A percentile compares a stretch with the other conserved stretches of the same genome.
Conservation (phyloP, 2,329 filamentous ascomycete species). For the Colletotrichum costaricense region DNA sequence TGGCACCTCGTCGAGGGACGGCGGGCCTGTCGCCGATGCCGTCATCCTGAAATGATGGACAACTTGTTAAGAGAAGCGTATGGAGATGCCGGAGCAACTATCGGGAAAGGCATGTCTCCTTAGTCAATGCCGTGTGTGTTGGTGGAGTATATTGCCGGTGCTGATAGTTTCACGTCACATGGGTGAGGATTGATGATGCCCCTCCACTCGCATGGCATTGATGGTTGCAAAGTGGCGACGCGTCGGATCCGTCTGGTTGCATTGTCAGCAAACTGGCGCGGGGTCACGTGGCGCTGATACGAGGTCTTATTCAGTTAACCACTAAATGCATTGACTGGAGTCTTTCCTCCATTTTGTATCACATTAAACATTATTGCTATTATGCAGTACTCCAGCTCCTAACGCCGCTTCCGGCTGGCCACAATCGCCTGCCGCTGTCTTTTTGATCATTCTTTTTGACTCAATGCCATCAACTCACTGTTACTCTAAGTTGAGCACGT, state of each 20-base stretch:
- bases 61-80: background rate
- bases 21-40: conserved; percentile 33
- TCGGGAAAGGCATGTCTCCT: conserved; percentile 9
- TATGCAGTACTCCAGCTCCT: background rate
- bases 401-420: background rate
- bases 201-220: background rate
- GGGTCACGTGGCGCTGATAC: background rate
- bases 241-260: background rate
- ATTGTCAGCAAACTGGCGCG: conserved; percentile 25
- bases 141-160: background rate
- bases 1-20: conserved; percentile 8
- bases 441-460: background rate
- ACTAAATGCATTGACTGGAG: accelerated
- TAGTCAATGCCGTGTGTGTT: background rate
- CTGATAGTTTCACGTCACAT: background rate
- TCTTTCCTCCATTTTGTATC: background rate
- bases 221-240: background rate
- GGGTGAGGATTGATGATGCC: background rate
- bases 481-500: background rate
- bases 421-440: background rate
- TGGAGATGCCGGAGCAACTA: background rate
- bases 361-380: conserved; percentile 20
- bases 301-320: background rate
- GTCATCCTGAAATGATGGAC: conserved; percentile 14
- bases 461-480: background rate